Conservation (phyloP, 495 filamentous ascomycete genomes). For the Penicillium taxi region DNA sequence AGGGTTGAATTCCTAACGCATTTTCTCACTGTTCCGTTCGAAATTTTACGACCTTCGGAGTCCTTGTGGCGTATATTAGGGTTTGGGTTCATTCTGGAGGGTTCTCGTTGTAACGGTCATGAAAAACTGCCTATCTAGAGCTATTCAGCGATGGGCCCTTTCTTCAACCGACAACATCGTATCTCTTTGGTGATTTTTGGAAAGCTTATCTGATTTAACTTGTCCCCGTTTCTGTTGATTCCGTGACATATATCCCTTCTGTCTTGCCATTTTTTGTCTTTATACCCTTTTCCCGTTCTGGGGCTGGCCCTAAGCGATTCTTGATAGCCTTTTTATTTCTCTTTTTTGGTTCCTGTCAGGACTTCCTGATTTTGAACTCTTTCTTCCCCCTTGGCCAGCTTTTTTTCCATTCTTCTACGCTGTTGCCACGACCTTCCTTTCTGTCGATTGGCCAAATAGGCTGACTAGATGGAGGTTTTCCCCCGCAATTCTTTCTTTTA, state of each 20-base stretch:
- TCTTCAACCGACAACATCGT: background rate
- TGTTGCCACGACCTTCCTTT: conserved; percentile 10
- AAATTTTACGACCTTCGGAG: conserved; percentile 26
- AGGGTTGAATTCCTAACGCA: background rate
- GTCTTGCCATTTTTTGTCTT: conserved; percentile 20
- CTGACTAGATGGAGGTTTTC: conserved; percentile 30
- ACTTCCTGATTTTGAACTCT: conserved; percentile 3
- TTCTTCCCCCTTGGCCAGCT: conserved; percentile 16
- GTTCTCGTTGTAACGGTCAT: conserved; percentile 13
- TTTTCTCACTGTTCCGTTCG: conserved; percentile 11
- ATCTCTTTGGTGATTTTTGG: conserved; percentile 21
- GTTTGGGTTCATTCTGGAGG: conserved; percentile 22
- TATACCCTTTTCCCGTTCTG: conserved; percentile 28
- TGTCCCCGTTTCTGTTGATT: conserved; percentile 18
- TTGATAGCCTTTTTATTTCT: conserved; percentile 10
- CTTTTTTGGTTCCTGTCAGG: conserved; percentile 3
- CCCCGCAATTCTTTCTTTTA: conserved; percentile 13
- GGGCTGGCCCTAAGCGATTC: conserved; percentile 28
- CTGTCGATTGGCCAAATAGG: conserved; percentile 37
- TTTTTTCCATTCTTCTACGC: conserved; percentile 21
- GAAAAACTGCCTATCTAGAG: background rate
- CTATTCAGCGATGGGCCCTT: background rate
- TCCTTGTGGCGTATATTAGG: conserved; percentile 24
- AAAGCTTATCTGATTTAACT: conserved; percentile 17
- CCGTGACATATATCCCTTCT: conserved; percentile 26